Percentiles rank a stretch among this genome's conserved stretches.
Conservation (phyloP, 1,139 yeast species). For the Saccharomyces hybrid region DNA sequence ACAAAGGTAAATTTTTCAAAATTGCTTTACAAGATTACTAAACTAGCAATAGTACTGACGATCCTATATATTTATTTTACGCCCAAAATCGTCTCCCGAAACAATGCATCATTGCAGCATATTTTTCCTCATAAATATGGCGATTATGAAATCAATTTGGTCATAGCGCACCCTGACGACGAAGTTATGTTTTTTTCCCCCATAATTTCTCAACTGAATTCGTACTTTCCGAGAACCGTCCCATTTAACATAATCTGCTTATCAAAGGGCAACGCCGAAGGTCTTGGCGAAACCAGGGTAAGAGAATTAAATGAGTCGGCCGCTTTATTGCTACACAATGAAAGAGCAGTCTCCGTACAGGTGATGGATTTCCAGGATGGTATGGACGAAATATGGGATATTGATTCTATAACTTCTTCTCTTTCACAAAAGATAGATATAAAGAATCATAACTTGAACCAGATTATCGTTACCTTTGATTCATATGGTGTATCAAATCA, state of each 20-base stretch:
- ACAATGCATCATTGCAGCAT: constrained; percentile 4
- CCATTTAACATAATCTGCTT: constrained; percentile 56
- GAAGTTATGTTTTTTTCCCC: constrained; percentile 98
- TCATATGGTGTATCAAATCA: constrained; percentile 75
- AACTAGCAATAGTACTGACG: constrained; percentile 11
- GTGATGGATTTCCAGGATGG: constrained; percentile 53
- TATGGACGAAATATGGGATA: constrained; percentile 63
- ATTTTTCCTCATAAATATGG: constrained; percentile 3
- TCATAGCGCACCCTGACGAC: constrained; percentile 96
- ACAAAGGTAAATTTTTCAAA: constrained; percentile 1
- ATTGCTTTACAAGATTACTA: constrained; percentile 5
- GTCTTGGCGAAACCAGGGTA: constrained; percentile 56
- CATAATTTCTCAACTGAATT: constrained; percentile 32
- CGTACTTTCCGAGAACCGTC: constrained; percentile 8
- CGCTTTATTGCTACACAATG: constrained; percentile 44
- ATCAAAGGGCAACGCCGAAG: constrained; percentile 70
- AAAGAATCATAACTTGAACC: constrained; percentile 24
- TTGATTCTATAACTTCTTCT: constrained; percentile 11
- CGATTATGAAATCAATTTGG: constrained; percentile 25
- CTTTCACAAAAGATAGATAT: constrained; percentile 4
- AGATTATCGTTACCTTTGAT: constrained; percentile 74
- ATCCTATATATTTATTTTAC: constrained; percentile 12
- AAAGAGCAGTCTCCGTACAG: constrained; percentile 37
- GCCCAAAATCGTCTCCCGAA: constrained; percentile 7
- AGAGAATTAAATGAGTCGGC: constrained; percentile 56